A percentile compares a stretch with the other conserved stretches of the same genome.
phyloP scores from a whole-genome alignment of 2,329 filamentous ascomycete species.

The Cordyceps farinosa region DNA sequence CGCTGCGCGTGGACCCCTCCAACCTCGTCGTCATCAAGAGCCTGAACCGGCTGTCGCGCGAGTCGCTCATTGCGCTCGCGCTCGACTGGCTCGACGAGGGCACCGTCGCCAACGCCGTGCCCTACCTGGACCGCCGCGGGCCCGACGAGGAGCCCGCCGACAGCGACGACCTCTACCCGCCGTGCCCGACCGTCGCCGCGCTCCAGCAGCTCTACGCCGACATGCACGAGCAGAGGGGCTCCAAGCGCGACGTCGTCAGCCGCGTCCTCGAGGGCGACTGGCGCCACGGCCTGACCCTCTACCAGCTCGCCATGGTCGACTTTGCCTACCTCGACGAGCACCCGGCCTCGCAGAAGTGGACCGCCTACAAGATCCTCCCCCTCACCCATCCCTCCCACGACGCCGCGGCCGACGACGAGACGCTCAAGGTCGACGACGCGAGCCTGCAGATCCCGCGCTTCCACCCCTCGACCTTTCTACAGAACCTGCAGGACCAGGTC shows the following conservation, averaged over 20 bases:
- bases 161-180: slow-evolving; percentile 64
- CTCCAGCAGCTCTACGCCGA: slow-evolving; percentile 63
- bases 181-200: slow-evolving; percentile 60
- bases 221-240: slow-evolving; percentile 57
- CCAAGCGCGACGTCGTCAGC: slow-evolving; percentile 60
- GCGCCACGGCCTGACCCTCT: slow-evolving; percentile 60
- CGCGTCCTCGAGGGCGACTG: slow-evolving; percentile 66
- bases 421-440: slow-evolving; percentile 41
- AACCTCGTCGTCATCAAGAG: slow-evolving; percentile 63
- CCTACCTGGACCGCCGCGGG: slow-evolving; percentile 30
- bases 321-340: slow-evolving; percentile 64
- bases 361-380: slow-evolving; percentile 56
- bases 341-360: slow-evolving; percentile 61
- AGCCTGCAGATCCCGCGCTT: slow-evolving; percentile 63
- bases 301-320: slow-evolving; percentile 67
- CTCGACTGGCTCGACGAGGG: slow-evolving; percentile 73
- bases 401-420: slow-evolving; percentile 32
- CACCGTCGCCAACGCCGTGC: slow-evolving; percentile 53
- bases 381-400: slow-evolving; percentile 40
- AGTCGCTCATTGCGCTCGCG: slow-evolving; percentile 67
- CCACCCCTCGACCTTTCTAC: slow-evolving; percentile 75
- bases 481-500: slow-evolving; percentile 69
- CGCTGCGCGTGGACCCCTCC: slow-evolving; percentile 62
- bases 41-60: slow-evolving; percentile 66
- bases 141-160: slow-evolving; percentile 51